A percentile compares a stretch with the other conserved stretches of the same genome.
phyloP scores from a whole-genome alignment of 2,329 filamentous ascomycete genomes.

The Apiospora rasikravindrae region DNA sequence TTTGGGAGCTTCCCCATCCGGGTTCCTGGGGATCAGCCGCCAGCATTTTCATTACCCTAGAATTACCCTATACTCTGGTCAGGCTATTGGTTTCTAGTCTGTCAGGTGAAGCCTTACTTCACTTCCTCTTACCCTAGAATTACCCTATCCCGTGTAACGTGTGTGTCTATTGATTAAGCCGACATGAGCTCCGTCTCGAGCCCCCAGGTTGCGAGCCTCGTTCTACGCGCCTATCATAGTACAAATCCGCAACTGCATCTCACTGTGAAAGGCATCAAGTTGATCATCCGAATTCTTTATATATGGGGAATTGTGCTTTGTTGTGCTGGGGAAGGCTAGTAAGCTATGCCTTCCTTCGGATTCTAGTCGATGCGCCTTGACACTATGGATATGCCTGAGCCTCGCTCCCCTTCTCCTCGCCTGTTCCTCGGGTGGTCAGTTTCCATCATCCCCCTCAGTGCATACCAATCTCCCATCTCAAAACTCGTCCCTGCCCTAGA shows the following conservation, averaged over 20 bases:
- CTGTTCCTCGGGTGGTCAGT: neutral
- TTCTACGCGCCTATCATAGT: neutral
- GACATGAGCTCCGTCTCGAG: neutral
- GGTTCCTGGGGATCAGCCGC: neutral
- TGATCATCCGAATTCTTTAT: neutral
- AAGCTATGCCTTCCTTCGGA: neutral
- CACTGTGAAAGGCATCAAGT: neutral
- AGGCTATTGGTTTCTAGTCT: neutral
- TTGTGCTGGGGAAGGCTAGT: neutral
- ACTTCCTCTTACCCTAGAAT: conserved; percentile 23
- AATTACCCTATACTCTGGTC: conserved; percentile 18
- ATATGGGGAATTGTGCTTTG: neutral
- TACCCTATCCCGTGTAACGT: conserved; percentile 24
- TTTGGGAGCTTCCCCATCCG: neutral
- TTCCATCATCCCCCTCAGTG: neutral
- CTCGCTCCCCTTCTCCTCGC: neutral
- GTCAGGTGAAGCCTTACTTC: neutral
- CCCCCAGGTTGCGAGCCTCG: neutral
- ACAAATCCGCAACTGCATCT: neutral
- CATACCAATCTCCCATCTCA: neutral
- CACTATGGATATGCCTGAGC: neutral
- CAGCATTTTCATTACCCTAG: conserved; percentile 17
- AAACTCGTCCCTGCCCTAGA: conserved; percentile 39
- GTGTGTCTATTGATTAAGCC: neutral
- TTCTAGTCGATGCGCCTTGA: neutral